Percentiles rank a stretch among this genome's conserved stretches.
phyloP scores from a whole-genome alignment of 208 protist species.

The Porcisia hertigi region DNA sequence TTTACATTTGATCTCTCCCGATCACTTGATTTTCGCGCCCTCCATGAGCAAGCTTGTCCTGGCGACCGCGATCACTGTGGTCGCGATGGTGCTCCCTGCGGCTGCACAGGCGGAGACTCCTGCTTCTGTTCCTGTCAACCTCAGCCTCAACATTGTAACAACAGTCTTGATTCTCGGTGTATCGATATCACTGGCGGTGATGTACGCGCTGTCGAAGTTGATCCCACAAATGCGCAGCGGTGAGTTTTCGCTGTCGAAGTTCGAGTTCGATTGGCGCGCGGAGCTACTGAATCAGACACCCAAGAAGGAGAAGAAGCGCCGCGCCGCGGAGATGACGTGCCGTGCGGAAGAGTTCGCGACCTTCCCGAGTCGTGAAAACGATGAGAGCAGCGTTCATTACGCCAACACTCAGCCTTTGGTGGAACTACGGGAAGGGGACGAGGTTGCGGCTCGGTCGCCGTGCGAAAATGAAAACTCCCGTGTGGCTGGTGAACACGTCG shows the following conservation, averaged over 20 bases:
- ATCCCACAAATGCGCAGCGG: constrained; percentile 41
- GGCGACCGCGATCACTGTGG: constrained; percentile 1
- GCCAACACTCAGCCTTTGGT: constrained; percentile 11
- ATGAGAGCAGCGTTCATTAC: constrained; percentile 9
- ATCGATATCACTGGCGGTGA: constrained; percentile 19
- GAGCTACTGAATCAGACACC: constrained; percentile 48
- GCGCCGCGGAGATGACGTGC: constrained; percentile 25
- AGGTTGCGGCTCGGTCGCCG: not conserved
- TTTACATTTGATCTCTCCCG: no score
- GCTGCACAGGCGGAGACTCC: constrained; percentile 12
- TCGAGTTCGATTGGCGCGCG: constrained; percentile 51
- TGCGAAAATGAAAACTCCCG: not conserved
- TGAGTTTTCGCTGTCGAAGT: constrained; percentile 39
- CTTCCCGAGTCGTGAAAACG: no score
- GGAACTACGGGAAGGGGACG: constrained; percentile 7
- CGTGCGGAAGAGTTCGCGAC: constrained; percentile 27
- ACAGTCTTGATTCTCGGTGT: constrained; percentile 49
- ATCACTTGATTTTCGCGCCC: no score
- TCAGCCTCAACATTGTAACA: constrained; percentile 44
- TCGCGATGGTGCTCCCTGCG: not conserved
- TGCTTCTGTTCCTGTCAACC: constrained; percentile 25
- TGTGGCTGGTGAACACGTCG: not conserved
- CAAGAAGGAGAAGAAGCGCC: constrained; percentile 34
- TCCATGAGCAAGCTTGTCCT: constrained; percentile 9
- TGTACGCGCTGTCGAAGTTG: constrained; percentile 26